Evolutionary conservation across 768 basidiomycete genomes (phyloP).

Genomic region (Pleurotus pulmonarius): DNA sequence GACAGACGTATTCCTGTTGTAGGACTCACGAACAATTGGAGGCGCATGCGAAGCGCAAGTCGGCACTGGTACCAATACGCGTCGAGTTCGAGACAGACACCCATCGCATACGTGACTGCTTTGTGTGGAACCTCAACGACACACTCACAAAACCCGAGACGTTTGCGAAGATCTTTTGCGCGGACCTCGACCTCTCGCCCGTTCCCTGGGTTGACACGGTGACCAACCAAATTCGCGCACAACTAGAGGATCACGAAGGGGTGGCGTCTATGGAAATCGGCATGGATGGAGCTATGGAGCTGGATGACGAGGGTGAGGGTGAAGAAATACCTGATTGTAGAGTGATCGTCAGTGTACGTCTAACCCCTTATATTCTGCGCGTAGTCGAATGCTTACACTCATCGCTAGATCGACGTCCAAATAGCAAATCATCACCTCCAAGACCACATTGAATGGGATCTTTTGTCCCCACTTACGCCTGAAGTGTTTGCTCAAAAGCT

Average conservation of each 20-base stretch:
- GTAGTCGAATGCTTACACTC: background rate
- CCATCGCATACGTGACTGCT: constrained; percentile 89
- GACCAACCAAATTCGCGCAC: constrained; percentile 83
- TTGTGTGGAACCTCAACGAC: constrained; percentile 95
- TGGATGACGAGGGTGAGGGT: constrained; percentile 35
- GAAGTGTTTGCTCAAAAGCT: constrained; percentile 79
- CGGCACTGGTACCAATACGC: constrained; percentile 81
- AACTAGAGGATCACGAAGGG: constrained; percentile 86
- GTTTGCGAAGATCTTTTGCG: constrained; percentile 86
- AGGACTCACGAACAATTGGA: constrained; percentile 67
- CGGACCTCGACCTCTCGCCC: constrained; percentile 77
- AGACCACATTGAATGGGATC: constrained; percentile 98
- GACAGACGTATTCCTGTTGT: constrained; percentile 7
- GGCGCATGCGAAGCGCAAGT: constrained; percentile 48
- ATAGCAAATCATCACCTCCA: constrained; percentile 87
- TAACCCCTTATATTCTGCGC: background rate
- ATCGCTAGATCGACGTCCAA: constrained; percentile 90
- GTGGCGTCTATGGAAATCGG: constrained; percentile 77
- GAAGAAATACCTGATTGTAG: constrained; percentile 75
- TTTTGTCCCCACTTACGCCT: constrained; percentile 89
- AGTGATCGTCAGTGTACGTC: constrained; percentile 72
- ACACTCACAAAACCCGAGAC: constrained; percentile 76
- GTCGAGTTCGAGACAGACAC: constrained; percentile 94
- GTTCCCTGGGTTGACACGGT: constrained; percentile 72
- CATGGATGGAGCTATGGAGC: constrained; percentile 49